Conservation (phyloP, 345 rosid genomes). For the Aquilaria sinensis region DNA sequence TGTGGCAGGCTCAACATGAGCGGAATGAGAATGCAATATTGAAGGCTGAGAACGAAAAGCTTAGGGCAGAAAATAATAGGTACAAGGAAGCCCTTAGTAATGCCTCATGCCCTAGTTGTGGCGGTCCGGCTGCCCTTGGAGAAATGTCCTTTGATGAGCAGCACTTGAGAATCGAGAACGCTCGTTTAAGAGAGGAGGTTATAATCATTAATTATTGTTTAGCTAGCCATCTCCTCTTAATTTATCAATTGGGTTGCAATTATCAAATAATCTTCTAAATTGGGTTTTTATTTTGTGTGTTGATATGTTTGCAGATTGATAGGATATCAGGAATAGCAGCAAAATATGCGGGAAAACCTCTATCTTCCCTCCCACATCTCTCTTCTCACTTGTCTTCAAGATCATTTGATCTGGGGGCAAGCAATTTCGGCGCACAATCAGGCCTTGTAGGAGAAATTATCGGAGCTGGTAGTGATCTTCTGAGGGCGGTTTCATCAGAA, state of each 20-base stretch:
- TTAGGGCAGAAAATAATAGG: conserved; percentile 68
- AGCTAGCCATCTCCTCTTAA: background rate
- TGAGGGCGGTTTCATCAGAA: conserved; percentile 46
- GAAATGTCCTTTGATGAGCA: conserved; percentile 99
- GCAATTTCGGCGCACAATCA: conserved; percentile 46
- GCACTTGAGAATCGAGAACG: conserved; percentile 84
- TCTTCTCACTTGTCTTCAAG: conserved; percentile 44
- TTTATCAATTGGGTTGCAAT: background rate
- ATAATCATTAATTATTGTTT: background rate
- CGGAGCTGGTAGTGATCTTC: conserved; percentile 41
- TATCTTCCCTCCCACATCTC: conserved; percentile 40
- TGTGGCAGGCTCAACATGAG: conserved; percentile 73
- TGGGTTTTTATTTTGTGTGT: background rate
- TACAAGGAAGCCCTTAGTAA: conserved; percentile 73
- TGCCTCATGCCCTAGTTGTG: conserved; percentile 86
- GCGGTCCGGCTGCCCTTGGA: conserved; percentile 77
- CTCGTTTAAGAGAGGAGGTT: conserved; percentile 87
- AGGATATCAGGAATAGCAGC: conserved; percentile 84
- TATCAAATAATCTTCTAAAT: background rate
- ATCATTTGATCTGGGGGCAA: conserved; percentile 45
- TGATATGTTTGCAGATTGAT: conserved; percentile 43
- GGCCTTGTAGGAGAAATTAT: conserved; percentile 72
- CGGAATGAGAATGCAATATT: conserved; percentile 71
- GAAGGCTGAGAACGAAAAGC: conserved; percentile 85
- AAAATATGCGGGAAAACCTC: conserved; percentile 74